phyloP scores from a whole-genome alignment of 495 filamentous ascomycete species.

The Aspergillus mulundensis region DNA sequence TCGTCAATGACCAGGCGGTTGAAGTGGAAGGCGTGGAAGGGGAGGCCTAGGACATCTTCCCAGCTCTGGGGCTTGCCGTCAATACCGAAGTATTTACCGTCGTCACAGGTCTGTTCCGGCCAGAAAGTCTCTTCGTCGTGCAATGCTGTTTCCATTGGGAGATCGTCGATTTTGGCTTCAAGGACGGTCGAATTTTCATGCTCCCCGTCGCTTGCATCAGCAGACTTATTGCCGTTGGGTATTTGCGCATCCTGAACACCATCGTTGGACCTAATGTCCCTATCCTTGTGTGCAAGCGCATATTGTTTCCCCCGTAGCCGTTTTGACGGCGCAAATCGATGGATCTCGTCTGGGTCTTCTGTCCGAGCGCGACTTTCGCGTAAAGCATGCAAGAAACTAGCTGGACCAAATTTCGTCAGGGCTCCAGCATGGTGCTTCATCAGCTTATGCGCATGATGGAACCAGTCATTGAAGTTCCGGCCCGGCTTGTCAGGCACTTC shows the following conservation, averaged over 20 bases:
- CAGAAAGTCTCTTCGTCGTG: neutral
- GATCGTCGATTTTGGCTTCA: constrained; percentile 2
- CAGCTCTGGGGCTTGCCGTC: constrained; percentile 8
- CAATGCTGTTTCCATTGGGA: neutral
- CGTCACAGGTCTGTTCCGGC: constrained; percentile 7
- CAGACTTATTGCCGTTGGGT: constrained; percentile 14
- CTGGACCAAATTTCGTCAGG: constrained; percentile 25
- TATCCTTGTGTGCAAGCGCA: constrained; percentile 1
- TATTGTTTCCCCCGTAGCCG: constrained; percentile 29
- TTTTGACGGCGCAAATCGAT: constrained; percentile 29
- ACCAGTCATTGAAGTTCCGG: constrained; percentile 53
- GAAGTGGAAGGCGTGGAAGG: constrained; percentile 58
- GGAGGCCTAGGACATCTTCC: constrained; percentile 25
- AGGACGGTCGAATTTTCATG: constrained; percentile 1
- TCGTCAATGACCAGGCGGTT: constrained; percentile 66
- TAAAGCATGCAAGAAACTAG: constrained; percentile 27
- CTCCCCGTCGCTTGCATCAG: constrained; percentile 11
- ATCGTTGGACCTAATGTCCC: neutral
- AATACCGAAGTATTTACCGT: constrained; percentile 28
- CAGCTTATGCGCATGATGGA: constrained; percentile 35
- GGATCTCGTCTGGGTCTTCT: constrained; percentile 16
- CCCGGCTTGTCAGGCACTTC: constrained; percentile 34
- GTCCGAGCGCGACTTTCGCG: constrained; percentile 20
- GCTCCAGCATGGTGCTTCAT: constrained; percentile 40
- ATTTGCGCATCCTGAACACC: constrained; percentile 15